Percentiles rank a stretch among this genome's conserved stretches.
Evolutionary conservation across 768 basidiomycete genomes (phyloP).

Genomic region (Leccinum uliginosum): DNA sequence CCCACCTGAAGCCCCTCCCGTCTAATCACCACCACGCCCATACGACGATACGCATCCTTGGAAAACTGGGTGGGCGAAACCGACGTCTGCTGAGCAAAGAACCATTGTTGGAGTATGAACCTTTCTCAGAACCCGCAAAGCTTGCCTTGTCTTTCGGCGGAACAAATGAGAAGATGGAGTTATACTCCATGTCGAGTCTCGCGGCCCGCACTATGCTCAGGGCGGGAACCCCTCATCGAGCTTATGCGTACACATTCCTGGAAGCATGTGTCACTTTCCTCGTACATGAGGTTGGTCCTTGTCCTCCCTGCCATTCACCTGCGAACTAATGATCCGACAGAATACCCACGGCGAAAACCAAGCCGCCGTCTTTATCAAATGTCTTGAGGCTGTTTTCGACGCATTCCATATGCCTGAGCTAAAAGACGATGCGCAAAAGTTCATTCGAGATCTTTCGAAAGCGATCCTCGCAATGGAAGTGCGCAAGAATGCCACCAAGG

Average conservation of each 20-base stretch:
- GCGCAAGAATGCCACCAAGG: conserved; percentile 51
- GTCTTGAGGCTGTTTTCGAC: conserved; percentile 76
- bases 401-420: conserved; percentile 67
- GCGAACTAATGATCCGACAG: conserved; percentile 35
- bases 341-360: conserved; percentile 69
- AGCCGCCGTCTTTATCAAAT: conserved; percentile 65
- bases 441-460: conserved; percentile 63
- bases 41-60: conserved; percentile 92
- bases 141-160: conserved; percentile 73
- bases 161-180: conserved; percentile 54
- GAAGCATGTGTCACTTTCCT: conserved; percentile 69
- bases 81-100: conserved; percentile 80
- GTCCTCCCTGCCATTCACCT: not conserved
- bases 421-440: conserved; percentile 63
- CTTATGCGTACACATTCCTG: conserved; percentile 62
- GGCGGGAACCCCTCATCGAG: conserved; percentile 37
- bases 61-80: conserved; percentile 94
- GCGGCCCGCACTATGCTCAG: conserved; percentile 61
- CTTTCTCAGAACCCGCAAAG: conserved; percentile 67
- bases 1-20: conserved; percentile 85
- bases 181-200: conserved; percentile 61
- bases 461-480: conserved; percentile 76
- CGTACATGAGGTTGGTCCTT: conserved; percentile 62
- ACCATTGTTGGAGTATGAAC: conserved; percentile 65
- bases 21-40: conserved; percentile 87